Evolutionary conservation across 106 monocot genomes (phyloP).

Genomic region (Ottelia alismoides): DNA sequence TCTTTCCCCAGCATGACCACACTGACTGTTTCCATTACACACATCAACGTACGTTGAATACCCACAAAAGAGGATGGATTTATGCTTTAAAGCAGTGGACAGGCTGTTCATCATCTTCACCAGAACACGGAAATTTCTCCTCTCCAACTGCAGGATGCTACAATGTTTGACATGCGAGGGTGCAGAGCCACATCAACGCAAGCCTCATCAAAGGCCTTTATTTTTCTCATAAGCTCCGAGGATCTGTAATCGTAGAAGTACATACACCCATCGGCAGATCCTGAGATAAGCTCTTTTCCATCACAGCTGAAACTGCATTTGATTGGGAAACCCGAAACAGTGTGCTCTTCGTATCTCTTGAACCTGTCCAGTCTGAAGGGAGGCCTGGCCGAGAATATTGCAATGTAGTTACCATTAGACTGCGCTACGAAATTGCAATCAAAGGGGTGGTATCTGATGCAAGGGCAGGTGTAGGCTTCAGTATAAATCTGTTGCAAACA

Average conservation of each 20-base stretch:
- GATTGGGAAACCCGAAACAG: slow-evolving; percentile 67
- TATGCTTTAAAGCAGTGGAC: too few species aligned
- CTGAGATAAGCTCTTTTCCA: slow-evolving; percentile 47
- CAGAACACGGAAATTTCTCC: slow-evolving; percentile 43
- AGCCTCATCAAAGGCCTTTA: slow-evolving; percentile 54
- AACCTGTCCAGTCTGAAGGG: slow-evolving; percentile 72
- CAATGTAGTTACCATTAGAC: slow-evolving; percentile 81
- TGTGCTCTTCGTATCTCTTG: slow-evolving; percentile 54
- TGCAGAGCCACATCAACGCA: slow-evolving; percentile 71
- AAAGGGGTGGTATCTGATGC: too few species aligned
- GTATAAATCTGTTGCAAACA: slow-evolving; percentile 41
- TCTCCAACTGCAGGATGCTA: slow-evolving; percentile 66
- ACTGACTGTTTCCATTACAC: too few species aligned
- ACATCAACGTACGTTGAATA: too few species aligned
- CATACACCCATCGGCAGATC: slow-evolving; percentile 65
- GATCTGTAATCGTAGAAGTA: slow-evolving; percentile 50
- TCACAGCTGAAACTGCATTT: slow-evolving; percentile 63
- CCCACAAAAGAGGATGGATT: too few species aligned
- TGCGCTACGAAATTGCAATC: slow-evolving; percentile 57
- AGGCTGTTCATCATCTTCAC: too few species aligned
- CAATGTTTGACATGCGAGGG: slow-evolving; percentile 30
- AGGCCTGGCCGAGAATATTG: slow-evolving; percentile 47
- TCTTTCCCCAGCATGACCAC: too few species aligned
- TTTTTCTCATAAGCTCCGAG: slow-evolving; percentile 29
- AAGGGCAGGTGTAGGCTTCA: slow-evolving; percentile 53